A percentile compares a stretch with the other conserved stretches of the same genome.
Evolutionary conservation across 129 eudicot species (phyloP).

Genomic region (Gnaphalium uliginosum): DNA sequence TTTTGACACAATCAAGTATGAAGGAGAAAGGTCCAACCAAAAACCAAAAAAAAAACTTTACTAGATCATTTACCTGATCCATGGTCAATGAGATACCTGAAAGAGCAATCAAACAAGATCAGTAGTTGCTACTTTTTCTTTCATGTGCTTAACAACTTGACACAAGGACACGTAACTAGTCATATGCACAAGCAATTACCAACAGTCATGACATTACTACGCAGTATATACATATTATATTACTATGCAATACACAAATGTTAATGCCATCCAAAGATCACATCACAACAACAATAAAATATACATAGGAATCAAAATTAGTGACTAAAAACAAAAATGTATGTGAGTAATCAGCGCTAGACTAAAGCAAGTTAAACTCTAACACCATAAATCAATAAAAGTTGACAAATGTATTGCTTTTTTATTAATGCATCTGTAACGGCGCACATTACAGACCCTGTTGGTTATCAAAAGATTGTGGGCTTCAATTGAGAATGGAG

Average conservation of each 20-base stretch:
- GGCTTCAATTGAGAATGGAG: too few species aligned
- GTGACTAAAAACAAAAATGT: too few species aligned
- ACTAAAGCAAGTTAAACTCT: too few species aligned
- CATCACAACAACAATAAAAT: neutral
- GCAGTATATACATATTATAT: too few species aligned
- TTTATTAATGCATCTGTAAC: too few species aligned
- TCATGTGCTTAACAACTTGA: neutral
- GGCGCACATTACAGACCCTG: too few species aligned
- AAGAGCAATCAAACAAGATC: constrained; percentile 20
- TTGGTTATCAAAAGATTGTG: too few species aligned
- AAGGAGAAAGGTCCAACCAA: neutral
- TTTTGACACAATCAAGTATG: neutral
- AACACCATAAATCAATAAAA: too few species aligned
- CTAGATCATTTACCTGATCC: constrained; percentile 54
- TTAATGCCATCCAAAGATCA: neutral
- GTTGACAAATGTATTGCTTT: too few species aligned
- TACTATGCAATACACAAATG: neutral
- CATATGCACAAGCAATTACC: neutral
- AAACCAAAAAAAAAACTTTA: neutral
- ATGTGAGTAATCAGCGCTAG: too few species aligned
- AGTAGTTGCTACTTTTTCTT: constrained; percentile 12
- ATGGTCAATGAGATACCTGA: constrained; percentile 65
- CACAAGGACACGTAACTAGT: neutral
- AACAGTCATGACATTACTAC: neutral
- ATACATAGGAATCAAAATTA: too few species aligned